A percentile compares a stretch with the other conserved stretches of the same genome.
Conservation (phyloP, 768 basidiomycete genomes). For the Pholiota microspora region DNA sequence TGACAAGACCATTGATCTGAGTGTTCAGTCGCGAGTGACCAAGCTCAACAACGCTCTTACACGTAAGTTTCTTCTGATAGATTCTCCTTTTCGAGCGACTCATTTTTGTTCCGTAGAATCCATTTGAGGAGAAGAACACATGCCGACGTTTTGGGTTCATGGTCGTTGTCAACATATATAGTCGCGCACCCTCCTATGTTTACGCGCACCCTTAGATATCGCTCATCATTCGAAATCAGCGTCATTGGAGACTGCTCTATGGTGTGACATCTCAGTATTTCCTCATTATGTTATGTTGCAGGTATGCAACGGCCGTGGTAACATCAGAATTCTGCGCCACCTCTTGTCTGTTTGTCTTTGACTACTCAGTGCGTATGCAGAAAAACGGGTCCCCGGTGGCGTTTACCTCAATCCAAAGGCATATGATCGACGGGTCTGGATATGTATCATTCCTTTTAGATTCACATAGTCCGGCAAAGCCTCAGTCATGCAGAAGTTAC, state of each 20-base stretch:
- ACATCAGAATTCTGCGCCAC: not conserved
- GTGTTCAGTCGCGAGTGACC: constrained; percentile 89
- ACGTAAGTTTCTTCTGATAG: constrained; percentile 46
- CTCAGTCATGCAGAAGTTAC: too few relatives aligned
- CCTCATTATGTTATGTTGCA: not conserved
- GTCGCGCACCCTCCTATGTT: not conserved
- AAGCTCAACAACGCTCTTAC: constrained; percentile 89
- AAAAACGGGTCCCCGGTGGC: not conserved
- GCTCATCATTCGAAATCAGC: constrained; percentile 16
- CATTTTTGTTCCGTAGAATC: constrained; percentile 29
- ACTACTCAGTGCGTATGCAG: not conserved
- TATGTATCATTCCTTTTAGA: not conserved
- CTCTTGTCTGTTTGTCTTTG: not conserved
- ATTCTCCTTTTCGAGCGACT: not conserved
- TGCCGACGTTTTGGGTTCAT: not conserved
- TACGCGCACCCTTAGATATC: constrained; percentile 15
- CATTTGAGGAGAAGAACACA: constrained; percentile 25
- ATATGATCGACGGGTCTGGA: too few relatives aligned
- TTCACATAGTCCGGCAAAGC: too few relatives aligned
- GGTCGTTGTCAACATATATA: constrained; percentile 2
- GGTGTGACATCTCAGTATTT: not conserved
- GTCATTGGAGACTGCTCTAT: not conserved
- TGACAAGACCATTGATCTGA: constrained; percentile 97
- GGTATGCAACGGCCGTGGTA: not conserved
- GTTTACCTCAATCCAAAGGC: not conserved